Percentiles rank a stretch among this genome's conserved stretches.
phyloP scores from a whole-genome alignment of 2,329 filamentous ascomycete species.

The Fonsecaea pugnacius region DNA sequence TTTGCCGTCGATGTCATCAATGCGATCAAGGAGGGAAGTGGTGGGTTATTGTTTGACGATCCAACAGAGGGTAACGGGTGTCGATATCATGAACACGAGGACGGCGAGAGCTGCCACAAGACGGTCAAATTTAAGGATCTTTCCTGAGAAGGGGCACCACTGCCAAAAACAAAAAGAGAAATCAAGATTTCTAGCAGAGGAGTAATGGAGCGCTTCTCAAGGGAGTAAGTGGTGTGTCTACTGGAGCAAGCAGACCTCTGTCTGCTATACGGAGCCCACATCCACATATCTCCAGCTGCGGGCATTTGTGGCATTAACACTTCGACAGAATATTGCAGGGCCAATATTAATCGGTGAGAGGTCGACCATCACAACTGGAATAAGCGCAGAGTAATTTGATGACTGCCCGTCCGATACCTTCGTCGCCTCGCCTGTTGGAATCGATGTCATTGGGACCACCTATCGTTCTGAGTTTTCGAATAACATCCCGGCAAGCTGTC shows the following conservation, averaged over 20 bases:
- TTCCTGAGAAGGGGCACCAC: constrained; percentile 9
- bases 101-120: constrained; percentile 43
- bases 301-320: background rate
- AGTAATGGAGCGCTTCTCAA: background rate
- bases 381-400: background rate
- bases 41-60: constrained; percentile 58
- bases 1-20: constrained; percentile 60
- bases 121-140: constrained; percentile 36
- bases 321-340: background rate
- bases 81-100: constrained; percentile 57
- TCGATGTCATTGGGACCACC: background rate
- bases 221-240: background rate
- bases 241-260: background rate
- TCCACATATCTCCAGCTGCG: background rate
- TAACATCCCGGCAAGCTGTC: background rate
- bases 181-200: background rate
- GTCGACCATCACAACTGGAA: background rate
- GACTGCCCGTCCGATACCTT: background rate
- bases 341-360: background rate
- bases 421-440: background rate
- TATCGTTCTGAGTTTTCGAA: background rate
- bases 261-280: background rate
- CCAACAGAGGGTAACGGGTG: constrained; percentile 55
- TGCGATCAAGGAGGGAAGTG: constrained; percentile 55
- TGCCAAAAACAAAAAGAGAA: background rate